Evolutionary conservation across 768 basidiomycete genomes (phyloP).

Genomic region (Lactifluus piperatus): DNA sequence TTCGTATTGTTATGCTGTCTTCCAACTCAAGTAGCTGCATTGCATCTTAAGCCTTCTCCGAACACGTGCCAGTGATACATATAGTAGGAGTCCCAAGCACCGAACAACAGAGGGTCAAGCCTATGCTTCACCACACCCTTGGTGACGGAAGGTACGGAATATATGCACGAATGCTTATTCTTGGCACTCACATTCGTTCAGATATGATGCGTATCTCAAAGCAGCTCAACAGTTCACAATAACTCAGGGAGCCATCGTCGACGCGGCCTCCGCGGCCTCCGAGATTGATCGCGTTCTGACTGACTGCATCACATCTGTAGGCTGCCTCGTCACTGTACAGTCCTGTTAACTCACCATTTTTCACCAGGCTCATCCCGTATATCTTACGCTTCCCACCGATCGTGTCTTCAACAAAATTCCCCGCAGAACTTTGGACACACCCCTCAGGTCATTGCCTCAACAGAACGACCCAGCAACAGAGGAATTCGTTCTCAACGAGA

Average conservation of each 20-base stretch:
- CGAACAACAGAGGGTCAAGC: conserved; percentile 55
- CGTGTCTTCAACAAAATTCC: conserved; percentile 64
- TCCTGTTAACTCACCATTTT: not conserved
- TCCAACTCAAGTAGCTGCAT: not conserved
- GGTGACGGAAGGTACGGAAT: conserved; percentile 63
- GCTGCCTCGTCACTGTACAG: not conserved
- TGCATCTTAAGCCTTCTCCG: conserved; percentile 53
- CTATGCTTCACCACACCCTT: conserved; percentile 82
- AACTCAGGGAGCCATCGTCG: conserved; percentile 52
- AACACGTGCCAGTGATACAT: conserved; percentile 86
- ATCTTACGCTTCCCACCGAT: conserved; percentile 81
- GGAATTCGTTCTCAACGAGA: conserved; percentile 63
- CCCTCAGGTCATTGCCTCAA: conserved; percentile 41
- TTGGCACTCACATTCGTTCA: conserved; percentile 21
- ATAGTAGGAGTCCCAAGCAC: conserved; percentile 80
- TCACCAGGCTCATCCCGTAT: conserved; percentile 73
- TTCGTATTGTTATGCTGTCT: not conserved
- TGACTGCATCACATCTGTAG: conserved; percentile 34
- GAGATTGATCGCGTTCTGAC: conserved; percentile 76
- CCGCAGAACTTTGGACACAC: conserved; percentile 49
- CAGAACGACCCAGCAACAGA: conserved; percentile 51
- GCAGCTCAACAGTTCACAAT: conserved; percentile 69
- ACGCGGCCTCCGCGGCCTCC: conserved; percentile 44
- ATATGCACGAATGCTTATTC: not conserved
- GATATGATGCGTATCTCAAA: conserved; percentile 72